These are phyloP conservation scores for Dispira parvispora DNA, from an alignment of 192 early-diverging fungal genomes.

Conservation along the genomic window DNA sequence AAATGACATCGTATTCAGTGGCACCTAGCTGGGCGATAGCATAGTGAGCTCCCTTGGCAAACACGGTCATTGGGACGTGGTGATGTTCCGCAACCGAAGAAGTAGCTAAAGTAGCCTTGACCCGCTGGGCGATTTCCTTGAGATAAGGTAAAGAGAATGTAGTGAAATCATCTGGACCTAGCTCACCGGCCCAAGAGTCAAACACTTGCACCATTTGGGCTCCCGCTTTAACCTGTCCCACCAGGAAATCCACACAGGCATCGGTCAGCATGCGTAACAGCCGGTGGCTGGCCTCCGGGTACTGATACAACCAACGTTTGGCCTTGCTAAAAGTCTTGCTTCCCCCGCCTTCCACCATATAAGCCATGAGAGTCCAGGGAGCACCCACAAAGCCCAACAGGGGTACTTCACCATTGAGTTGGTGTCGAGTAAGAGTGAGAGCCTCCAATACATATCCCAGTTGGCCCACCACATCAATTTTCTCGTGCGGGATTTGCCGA, in stretches of 20 bases:
- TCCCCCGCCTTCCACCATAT: slow-evolving; percentile 97
- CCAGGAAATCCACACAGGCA: slow-evolving; percentile 67
- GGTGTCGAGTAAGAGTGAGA: slow-evolving; percentile 78
- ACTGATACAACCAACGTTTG: slow-evolving; percentile 76
- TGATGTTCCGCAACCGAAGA: slow-evolving; percentile 17
- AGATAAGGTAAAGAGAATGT: slow-evolving; percentile 84
- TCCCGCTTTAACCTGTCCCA: slow-evolving; percentile 89
- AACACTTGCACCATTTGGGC: slow-evolving; percentile 97
- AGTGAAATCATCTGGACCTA: slow-evolving; percentile 64
- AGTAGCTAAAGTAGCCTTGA: slow-evolving; percentile 36
- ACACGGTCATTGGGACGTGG: slow-evolving; percentile 75
- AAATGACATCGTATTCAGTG: slow-evolving; percentile 69
- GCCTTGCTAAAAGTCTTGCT: slow-evolving; percentile 80
- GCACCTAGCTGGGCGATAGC: slow-evolving; percentile 52
- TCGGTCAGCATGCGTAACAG: slow-evolving; percentile 71
- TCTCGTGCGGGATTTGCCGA: slow-evolving; percentile 27
- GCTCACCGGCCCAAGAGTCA: slow-evolving; percentile 92
- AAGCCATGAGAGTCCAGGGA: slow-evolving; percentile 97
- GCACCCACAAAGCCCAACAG: slow-evolving; percentile 93
- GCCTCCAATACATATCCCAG: slow-evolving; percentile 87
- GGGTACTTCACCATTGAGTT: slow-evolving; percentile 70
- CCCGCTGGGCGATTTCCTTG: slow-evolving; percentile 54
- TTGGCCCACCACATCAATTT: slow-evolving; percentile 55
- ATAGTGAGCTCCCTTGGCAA: slow-evolving; percentile 85
- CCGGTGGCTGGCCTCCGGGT: slow-evolving; percentile 54